Conservation (phyloP, 2,329 filamentous ascomycete genomes). For the Phialocephala sp. region DNA sequence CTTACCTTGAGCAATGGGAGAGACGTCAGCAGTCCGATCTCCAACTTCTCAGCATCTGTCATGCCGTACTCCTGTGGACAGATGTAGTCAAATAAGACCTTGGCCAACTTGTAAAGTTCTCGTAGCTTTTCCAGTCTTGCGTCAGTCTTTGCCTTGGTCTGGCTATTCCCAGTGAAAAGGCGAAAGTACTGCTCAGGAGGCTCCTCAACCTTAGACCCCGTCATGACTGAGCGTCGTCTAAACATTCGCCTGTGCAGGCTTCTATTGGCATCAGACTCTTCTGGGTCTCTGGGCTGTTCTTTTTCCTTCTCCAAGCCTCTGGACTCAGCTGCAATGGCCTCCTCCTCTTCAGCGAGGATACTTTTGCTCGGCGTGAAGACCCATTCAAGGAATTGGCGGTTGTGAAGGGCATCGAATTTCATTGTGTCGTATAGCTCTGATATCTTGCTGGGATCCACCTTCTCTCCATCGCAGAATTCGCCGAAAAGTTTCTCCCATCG, state of each 20-base stretch:
- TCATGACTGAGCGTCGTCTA: constrained; percentile 65
- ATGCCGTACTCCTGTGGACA: constrained; percentile 99
- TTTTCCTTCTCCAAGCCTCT: constrained; percentile 37
- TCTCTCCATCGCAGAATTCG: constrained; percentile 95
- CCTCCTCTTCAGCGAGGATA: constrained; percentile 74
- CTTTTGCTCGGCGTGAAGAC: constrained; percentile 86
- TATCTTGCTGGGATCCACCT: constrained; percentile 98
- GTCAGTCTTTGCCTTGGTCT: constrained; percentile 81
- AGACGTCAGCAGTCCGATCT: constrained; percentile 94
- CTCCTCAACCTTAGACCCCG: constrained; percentile 55
- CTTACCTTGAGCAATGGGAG: constrained; percentile 75
- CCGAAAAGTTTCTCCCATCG: constrained; percentile 98
- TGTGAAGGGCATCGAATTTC: constrained; percentile 99
- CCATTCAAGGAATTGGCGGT: constrained; percentile 95
- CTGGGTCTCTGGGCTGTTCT: constrained; percentile 34
- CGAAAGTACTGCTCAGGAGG: constrained; percentile 78
- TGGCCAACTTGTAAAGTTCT: constrained; percentile 91
- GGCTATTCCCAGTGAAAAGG: constrained; percentile 78
- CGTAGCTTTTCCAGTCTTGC: constrained; percentile 85
- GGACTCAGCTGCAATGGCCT: constrained; percentile 44
- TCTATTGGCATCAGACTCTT: constrained; percentile 38
- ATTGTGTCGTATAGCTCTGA: constrained; percentile 98
- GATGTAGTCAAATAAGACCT: constrained; percentile 97
- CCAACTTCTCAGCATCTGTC: constrained; percentile 93
- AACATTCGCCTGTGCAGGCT: constrained; percentile 56